These are phyloP conservation scores for Fusarium beomiforme DNA, from an alignment of 2,329 filamentous ascomycete species.

Conservation along the genomic window DNA sequence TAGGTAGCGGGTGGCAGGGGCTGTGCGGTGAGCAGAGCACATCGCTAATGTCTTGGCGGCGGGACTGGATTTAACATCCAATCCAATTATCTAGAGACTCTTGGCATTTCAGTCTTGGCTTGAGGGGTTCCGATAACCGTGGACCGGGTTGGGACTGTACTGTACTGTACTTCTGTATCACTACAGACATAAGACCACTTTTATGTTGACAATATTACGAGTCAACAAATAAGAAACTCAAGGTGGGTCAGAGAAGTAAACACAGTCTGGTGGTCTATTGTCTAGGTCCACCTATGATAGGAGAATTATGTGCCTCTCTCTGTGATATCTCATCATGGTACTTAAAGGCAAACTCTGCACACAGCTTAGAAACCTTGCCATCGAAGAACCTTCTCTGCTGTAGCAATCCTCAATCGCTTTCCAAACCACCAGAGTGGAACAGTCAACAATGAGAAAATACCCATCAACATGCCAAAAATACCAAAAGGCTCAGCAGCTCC, in stretches of 20 bases:
- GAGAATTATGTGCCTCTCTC: neutral
- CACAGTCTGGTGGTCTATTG: too few species aligned
- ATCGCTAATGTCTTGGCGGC: conserved; percentile 12
- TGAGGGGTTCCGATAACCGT: conserved; percentile 2
- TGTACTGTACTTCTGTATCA: neutral
- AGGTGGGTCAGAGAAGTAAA: neutral
- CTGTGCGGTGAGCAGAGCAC: conserved; percentile 9
- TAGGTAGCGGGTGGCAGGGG: neutral
- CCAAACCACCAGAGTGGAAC: conserved; percentile 49
- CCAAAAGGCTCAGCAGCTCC: conserved; percentile 62
- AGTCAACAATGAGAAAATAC: conserved; percentile 51
- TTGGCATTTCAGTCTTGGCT: conserved; percentile 17
- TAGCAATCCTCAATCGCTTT: conserved; percentile 52
- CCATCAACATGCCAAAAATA: conserved; percentile 43
- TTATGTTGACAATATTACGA: neutral
- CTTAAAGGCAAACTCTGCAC: neutral
- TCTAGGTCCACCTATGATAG: neutral
- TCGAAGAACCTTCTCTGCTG: conserved; percentile 10
- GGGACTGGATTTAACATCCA: neutral
- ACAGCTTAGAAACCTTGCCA: conserved; percentile 6
- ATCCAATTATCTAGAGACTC: conserved; percentile 3
- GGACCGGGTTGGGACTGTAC: neutral
- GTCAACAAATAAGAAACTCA: neutral
- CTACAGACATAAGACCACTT: neutral
- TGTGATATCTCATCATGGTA: neutral